A percentile compares a stretch with the other conserved stretches of the same genome.
phyloP scores from a whole-genome alignment of 202 grass and related monocot genomes.

The Elaeis oleifera region DNA sequence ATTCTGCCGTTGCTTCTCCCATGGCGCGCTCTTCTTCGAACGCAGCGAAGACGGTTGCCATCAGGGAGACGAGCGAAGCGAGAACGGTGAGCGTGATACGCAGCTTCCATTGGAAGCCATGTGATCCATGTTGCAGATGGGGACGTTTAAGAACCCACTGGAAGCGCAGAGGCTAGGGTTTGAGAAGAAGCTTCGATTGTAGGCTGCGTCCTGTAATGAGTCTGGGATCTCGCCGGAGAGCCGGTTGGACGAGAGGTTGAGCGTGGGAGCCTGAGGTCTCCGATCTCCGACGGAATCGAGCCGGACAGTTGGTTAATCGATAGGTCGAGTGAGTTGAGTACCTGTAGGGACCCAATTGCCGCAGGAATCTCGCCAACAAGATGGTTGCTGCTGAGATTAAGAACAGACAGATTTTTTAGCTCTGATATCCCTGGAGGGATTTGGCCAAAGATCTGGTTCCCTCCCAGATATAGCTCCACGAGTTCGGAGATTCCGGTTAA shows the following conservation, averaged over 20 bases:
- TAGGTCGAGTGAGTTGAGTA: slow-evolving; percentile 14
- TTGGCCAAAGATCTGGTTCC: slow-evolving; percentile 46
- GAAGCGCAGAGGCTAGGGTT: no score
- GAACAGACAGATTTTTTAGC: slow-evolving; percentile 31
- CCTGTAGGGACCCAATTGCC: slow-evolving; percentile 26
- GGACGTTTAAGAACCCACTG: not conserved
- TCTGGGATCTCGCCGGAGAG: no score
- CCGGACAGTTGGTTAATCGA: no score
- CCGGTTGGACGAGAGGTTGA: no score
- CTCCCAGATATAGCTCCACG: slow-evolving; percentile 7
- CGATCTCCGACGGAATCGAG: no score
- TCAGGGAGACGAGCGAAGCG: not conserved
- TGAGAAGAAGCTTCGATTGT: no score
- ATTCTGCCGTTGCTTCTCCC: not conserved
- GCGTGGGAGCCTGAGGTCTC: no score
- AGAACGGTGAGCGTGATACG: not conserved
- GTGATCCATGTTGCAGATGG: no score
- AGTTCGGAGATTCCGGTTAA: slow-evolving; percentile 39
- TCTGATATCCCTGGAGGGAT: slow-evolving; percentile 29
- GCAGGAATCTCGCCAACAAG: slow-evolving; percentile 38
- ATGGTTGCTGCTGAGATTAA: slow-evolving; percentile 53
- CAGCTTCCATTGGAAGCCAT: no score
- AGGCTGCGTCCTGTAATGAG: no score
- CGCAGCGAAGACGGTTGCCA: not conserved
- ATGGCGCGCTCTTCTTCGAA: not conserved